Evolutionary conservation across 192 early-diverging fungal species (phyloP).

Genomic region (Phycomyces blakesleeanus): DNA sequence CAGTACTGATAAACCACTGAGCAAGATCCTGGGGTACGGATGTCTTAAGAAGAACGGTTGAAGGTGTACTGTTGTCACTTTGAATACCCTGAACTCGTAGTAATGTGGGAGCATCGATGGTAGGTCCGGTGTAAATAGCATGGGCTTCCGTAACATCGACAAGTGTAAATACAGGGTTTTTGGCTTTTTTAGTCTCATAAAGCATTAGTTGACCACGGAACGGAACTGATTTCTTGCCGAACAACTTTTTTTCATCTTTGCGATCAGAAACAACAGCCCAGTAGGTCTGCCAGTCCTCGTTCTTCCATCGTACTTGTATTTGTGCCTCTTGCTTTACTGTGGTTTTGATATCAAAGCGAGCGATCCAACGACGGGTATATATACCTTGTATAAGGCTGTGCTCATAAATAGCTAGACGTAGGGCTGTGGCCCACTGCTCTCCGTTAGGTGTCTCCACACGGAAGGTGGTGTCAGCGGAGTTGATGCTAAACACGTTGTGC

Average conservation of each 20-base stretch:
- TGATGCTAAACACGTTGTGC: slow-evolving; percentile 55
- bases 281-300: slow-evolving; percentile 39
- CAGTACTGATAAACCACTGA: slow-evolving; percentile 40
- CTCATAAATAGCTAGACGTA: slow-evolving; percentile 73
- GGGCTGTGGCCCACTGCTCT: slow-evolving; percentile 61
- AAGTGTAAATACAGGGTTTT: slow-evolving; percentile 45
- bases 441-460: slow-evolving; percentile 48
- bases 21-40: slow-evolving; percentile 33
- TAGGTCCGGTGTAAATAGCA: slow-evolving; percentile 43
- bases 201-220: slow-evolving; percentile 48
- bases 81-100: neutral
- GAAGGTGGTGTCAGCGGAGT: slow-evolving; percentile 64
- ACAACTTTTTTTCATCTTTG: slow-evolving; percentile 47
- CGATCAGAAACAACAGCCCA: slow-evolving; percentile 53
- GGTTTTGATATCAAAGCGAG: slow-evolving; percentile 11
- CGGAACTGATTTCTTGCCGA: slow-evolving; percentile 39
- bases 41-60: slow-evolving; percentile 25
- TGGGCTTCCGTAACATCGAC: slow-evolving; percentile 53
- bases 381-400: slow-evolving; percentile 68
- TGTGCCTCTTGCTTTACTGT: slow-evolving; percentile 43
- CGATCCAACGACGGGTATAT: slow-evolving; percentile 57
- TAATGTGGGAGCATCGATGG: neutral
- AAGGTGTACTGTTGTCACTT: neutral
- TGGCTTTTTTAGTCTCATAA: slow-evolving; percentile 48
- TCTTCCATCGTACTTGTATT: slow-evolving; percentile 23